These are phyloP conservation scores for Cladochytrium replicatum DNA, from an alignment of 192 early-diverging fungal genomes.

Conservation along the genomic window DNA sequence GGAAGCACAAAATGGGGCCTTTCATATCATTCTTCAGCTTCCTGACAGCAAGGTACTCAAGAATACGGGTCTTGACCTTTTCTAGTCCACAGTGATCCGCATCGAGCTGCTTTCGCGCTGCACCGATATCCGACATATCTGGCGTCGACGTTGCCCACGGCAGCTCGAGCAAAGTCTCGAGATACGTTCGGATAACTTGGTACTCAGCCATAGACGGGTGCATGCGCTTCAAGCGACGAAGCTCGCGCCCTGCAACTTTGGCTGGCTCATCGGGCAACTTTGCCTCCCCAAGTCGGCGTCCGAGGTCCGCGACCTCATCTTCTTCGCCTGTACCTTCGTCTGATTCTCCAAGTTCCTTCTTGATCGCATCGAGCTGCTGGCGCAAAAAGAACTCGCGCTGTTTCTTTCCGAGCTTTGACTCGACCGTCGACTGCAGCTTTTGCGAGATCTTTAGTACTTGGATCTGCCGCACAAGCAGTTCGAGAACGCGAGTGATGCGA, in stretches of 20 bases:
- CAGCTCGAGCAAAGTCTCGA: conserved; percentile 67
- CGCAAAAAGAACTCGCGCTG: conserved; percentile 71
- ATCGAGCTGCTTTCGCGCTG: conserved; percentile 56
- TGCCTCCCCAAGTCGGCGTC: conserved; percentile 40
- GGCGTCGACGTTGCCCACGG: conserved; percentile 58
- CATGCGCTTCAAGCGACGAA: conserved; percentile 59
- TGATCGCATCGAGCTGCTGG: conserved; percentile 75
- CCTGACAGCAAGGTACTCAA: conserved; percentile 75
- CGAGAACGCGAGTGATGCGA: conserved; percentile 43
- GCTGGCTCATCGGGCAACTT: conserved; percentile 54
- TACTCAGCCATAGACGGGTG: conserved; percentile 67
- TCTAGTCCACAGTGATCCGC: conserved; percentile 76
- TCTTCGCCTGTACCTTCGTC: conserved; percentile 44
- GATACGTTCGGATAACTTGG: conserved; percentile 62
- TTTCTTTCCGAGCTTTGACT: conserved; percentile 65
- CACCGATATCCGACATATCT: conserved; percentile 57
- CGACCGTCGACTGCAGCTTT: conserved; percentile 59
- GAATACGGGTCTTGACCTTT: conserved; percentile 67
- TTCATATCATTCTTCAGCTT: conserved; percentile 65
- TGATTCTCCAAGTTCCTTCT: conserved; percentile 64
- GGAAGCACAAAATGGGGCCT: conserved; percentile 68
- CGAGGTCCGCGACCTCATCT: conserved; percentile 55
- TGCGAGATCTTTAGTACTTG: conserved; percentile 71
- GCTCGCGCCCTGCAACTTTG: conserved; percentile 48
- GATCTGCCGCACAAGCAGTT: conserved; percentile 62